Percentiles rank a stretch among this genome's conserved stretches.
phyloP scores from a whole-genome alignment of 371 early-diverging fungal species.

The Mortierella polycephala region DNA sequence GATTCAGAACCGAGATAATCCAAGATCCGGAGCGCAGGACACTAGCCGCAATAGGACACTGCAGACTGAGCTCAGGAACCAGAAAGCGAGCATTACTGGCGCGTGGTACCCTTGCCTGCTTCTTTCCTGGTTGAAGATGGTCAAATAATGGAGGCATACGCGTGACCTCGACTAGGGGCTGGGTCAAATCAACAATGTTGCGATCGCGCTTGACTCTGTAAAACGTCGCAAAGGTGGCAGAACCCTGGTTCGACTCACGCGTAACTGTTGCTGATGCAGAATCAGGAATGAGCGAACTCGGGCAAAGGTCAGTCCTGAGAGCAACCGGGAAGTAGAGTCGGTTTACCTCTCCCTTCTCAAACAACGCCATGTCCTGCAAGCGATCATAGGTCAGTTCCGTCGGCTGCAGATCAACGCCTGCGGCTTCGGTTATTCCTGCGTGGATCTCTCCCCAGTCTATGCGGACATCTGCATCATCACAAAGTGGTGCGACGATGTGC shows the following conservation, averaged over 20 bases:
- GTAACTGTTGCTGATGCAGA: neutral
- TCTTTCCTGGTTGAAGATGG: constrained; percentile 1
- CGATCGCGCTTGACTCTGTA: neutral
- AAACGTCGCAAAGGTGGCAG: neutral
- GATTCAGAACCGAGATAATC: constrained; percentile 18
- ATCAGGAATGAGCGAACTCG: constrained; percentile 11
- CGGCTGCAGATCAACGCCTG: neutral
- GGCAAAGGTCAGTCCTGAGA: constrained; percentile 13
- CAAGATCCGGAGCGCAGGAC: constrained; percentile 12
- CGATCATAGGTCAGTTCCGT: constrained; percentile 8
- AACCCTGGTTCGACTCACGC: constrained; percentile 1
- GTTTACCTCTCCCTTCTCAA: constrained; percentile 4
- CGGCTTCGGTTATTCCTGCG: neutral
- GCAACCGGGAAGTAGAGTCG: constrained; percentile 11
- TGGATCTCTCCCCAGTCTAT: constrained; percentile 28
- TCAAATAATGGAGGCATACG: neutral
- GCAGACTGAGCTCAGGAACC: constrained; percentile 12
- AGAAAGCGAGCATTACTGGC: constrained; percentile 8
- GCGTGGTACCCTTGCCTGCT: neutral
- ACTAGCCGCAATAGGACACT: constrained; percentile 14
- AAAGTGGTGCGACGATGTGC: constrained; percentile 19
- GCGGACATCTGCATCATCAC: neutral
- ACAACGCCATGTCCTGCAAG: constrained; percentile 11
- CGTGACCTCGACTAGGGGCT: constrained; percentile 19
- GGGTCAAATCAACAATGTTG: constrained; percentile 3